Base-by-base conservation (phyloP, 768 basidiomycete genomes). In the Collybia sordida region DNA sequence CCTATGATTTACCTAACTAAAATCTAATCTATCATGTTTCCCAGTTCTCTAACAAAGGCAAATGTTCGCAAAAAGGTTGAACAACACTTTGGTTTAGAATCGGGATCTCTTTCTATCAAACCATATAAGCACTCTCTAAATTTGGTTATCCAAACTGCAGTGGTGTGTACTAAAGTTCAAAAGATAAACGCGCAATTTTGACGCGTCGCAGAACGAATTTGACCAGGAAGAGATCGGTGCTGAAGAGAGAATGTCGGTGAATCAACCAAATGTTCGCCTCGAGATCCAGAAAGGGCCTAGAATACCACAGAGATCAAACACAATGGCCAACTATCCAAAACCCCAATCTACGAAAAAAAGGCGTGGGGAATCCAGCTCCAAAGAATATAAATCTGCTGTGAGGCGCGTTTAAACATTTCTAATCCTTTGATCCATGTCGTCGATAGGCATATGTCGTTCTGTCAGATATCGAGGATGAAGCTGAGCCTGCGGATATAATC, bases 11-110 rank as follows among this genome's bases (percentile, higher is more conserved):
- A 12, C 6, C 31, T 31, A 31, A 31, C 31, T 11, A 6, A 7
- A 7, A 12, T 31, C 31, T 31, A 12, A 31, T 14, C 3, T 31
- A 31, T 14, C 3, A 12, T 14, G 9, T 3, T 14, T 31, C 11
- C 11, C 31, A 31, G 31, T 7, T 31, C 11, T 31, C 56, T 77
- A 19, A 85, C 84, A 1, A 72, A 72, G 14, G 77, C 78, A 19
- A 68, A 75, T 11, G 70, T 86, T 21, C 77, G 85, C 11, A 62
- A 67, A 48, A 58, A 70, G n/a, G 45, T 86, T 1, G 85, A 85
- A 63, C 56, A 66, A 21, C 55, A 69, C 19, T 69, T 83, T 38
- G 50, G 56, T 3, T 61, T 87, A n/a, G 69, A 72, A 7, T 54
- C 65, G 4, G 80, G 78, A 0, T 59, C 67, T 2, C 63, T 87